Conservation (phyloP, 345 rosid genomes). For the Acer saccharum region DNA sequence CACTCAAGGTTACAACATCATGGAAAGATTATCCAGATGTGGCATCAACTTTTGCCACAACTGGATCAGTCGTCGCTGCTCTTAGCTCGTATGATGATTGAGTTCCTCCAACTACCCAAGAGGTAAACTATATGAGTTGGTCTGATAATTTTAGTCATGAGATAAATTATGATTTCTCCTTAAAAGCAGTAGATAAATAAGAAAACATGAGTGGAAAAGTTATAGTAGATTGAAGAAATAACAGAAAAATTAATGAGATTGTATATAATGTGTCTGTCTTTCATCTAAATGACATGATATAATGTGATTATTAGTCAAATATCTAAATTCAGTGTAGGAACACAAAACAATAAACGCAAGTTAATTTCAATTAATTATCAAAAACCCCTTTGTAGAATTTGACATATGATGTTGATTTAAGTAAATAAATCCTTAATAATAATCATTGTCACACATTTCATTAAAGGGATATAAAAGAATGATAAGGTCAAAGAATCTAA, state of each 20-base stretch:
- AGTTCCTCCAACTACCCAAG: slow-evolving; percentile 23
- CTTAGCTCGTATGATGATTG: slow-evolving; percentile 65
- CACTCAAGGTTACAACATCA: slow-evolving; percentile 65
- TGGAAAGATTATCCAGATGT: slow-evolving; percentile 88
- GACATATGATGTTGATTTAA: too few relatives aligned
- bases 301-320: background rate
- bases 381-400: too few relatives aligned
- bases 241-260: background rate
- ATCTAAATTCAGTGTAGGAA: too few relatives aligned
- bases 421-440: too few relatives aligned
- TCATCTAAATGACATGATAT: background rate
- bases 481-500: too few relatives aligned
- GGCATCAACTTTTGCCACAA: slow-evolving; percentile 66
- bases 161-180: background rate
- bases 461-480: too few relatives aligned
- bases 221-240: background rate
- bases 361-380: too few relatives aligned
- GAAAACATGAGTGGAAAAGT: background rate
- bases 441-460: too few relatives aligned
- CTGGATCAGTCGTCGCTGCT: slow-evolving; percentile 83
- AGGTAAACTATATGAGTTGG: slow-evolving; percentile 27
- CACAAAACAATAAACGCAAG: too few relatives aligned
- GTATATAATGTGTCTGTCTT: background rate
- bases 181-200: background rate
- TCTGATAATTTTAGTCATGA: background rate